phyloP scores from a whole-genome alignment of 441 rosid species.

The Jatropha podagrica region DNA sequence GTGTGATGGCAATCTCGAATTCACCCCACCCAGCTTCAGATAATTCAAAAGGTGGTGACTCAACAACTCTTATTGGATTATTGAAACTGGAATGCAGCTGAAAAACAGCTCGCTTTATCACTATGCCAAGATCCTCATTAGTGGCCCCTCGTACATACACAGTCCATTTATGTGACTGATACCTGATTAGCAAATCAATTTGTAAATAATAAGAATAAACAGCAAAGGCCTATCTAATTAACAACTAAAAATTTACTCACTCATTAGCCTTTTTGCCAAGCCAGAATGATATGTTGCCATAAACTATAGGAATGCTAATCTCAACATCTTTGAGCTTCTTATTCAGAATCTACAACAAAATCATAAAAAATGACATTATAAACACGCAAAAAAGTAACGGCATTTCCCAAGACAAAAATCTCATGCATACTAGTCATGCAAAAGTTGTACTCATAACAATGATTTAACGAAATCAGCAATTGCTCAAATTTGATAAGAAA shows the following conservation, averaged over 20 bases:
- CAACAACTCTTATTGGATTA: conserved; percentile 75
- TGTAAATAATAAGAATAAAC: conserved; percentile 11
- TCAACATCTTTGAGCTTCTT: conserved; percentile 72
- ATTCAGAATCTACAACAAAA: conserved; percentile 38
- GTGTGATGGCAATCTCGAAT: conserved; percentile 74
- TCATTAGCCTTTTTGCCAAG: conserved; percentile 88
- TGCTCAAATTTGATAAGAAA: neutral
- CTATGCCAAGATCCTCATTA: conserved; percentile 71
- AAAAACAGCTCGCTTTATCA: conserved; percentile 68
- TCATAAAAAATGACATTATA: neutral
- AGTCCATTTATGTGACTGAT: conserved; percentile 90
- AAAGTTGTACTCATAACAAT: conserved; percentile 8
- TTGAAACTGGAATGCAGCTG: conserved; percentile 88
- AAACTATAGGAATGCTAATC: conserved; percentile 72
- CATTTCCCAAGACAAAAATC: neutral
- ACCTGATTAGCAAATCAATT: conserved; percentile 34
- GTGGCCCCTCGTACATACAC: conserved; percentile 93
- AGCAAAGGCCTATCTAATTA: neutral
- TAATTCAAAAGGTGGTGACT: conserved; percentile 79
- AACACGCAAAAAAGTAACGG: neutral
- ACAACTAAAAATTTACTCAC: conserved; percentile 40
- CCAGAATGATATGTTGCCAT: conserved; percentile 78
- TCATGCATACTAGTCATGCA: neutral
- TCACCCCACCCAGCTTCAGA: conserved; percentile 98
- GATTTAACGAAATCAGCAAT: neutral